Base-by-base conservation (phyloP, 768 basidiomycete genomes). In the Amanita thiersii region DNA sequence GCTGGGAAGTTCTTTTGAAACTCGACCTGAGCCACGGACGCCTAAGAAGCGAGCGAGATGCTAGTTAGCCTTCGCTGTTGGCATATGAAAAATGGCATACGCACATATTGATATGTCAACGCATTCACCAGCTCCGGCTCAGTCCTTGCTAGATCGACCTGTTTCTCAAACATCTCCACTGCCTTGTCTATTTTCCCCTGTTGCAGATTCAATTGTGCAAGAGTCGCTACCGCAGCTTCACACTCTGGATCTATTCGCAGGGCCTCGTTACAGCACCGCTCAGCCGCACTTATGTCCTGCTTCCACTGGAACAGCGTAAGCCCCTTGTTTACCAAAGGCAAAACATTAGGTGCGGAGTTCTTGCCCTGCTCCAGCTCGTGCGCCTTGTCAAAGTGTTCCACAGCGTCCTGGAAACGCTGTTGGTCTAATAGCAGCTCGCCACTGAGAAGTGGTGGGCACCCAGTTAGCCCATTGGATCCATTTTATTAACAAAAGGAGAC, bases 271-370 rank as follows among this genome's bases (percentile, higher is more conserved):
- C 91, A 93, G 56, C 90, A 84, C 14, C 68, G 64, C 60, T 94
- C 92, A 1, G 91, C 92, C 1, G 74, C 77, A 5, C 66, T 70
- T 44, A 89, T 72, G 56, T 98, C 90, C 56, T 94, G 86, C 59
- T 89, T 87, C 86, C 86, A 91, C 64, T 98, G 96, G 74, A 82
- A 98, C 36, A 97, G 55, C 0, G 91, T 86, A 15, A 98, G 81
- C n/a, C 93, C 92, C 58, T 94, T 96, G 79, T 99, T 99, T 40
- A 98, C 92, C 32, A 94, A 68, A 0, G 94, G 86, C 2, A 98
- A 73, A 17, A 96, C 94, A 58, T 98, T 99, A 39, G 82, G 15
- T 41, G 38, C 25, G 10, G 59, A 72, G 34, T 50, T 85, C 86
- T 81, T 85, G 30, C 65, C 50, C 54, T 81, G 81, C 61, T 96